These are phyloP conservation scores for Pythium brachiatum DNA, from an alignment of 352 stramenopile species.

Conservation along the genomic window DNA sequence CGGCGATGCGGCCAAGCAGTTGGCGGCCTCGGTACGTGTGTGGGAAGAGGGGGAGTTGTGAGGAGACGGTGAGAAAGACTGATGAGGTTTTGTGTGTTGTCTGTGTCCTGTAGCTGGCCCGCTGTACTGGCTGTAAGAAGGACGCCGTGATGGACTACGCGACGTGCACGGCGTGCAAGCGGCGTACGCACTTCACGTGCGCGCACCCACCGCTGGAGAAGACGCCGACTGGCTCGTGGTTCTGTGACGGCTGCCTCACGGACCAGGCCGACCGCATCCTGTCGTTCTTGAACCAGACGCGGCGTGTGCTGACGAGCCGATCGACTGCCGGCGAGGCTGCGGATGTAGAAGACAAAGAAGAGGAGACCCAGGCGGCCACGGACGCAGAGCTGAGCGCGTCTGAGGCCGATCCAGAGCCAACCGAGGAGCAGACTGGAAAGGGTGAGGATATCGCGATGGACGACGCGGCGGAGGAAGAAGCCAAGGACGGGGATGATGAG, in stretches of 20 bases:
- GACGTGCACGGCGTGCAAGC: slow-evolving; percentile 57
- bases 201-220: slow-evolving; percentile 33
- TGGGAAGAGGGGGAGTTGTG: not conserved
- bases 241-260: slow-evolving; percentile 22
- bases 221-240: slow-evolving; percentile 42
- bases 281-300: slow-evolving; percentile 64
- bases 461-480: not conserved
- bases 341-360: slow-evolving; percentile 1
- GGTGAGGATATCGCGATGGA: slow-evolving; percentile 8
- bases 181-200: slow-evolving; percentile 58
- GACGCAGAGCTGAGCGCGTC: slow-evolving; percentile 15
- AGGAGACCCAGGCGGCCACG: slow-evolving; percentile 7
- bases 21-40: slow-evolving; percentile 26
- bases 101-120: slow-evolving; percentile 23
- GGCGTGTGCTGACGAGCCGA: slow-evolving; percentile 33
- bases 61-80: not conserved
- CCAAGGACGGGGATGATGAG: not conserved
- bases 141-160: slow-evolving; percentile 43
- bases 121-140: slow-evolving; percentile 44
- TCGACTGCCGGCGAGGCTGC: not conserved
- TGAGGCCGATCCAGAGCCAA: slow-evolving; percentile 9
- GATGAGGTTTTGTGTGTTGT: not conserved
- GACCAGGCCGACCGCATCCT: slow-evolving; percentile 55
- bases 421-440: not conserved
- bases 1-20: slow-evolving; percentile 23